phyloP scores from a whole-genome alignment of 2,329 filamentous ascomycete species.

The Fusarium begoniae region DNA sequence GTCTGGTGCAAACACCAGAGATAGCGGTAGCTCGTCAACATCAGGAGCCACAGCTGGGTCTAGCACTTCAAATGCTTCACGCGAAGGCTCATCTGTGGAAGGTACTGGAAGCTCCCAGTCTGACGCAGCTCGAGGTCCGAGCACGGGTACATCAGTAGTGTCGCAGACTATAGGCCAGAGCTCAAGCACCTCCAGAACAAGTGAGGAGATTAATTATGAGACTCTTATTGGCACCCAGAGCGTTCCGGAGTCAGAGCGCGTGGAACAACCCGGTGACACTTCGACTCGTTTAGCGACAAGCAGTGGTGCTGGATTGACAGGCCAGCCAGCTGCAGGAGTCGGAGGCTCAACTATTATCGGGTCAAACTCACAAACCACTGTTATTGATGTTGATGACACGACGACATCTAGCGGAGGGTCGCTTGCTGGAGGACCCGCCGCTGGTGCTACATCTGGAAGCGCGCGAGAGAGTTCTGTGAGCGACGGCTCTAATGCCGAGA shows the following conservation, averaged over 20 bases:
- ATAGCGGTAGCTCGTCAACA: too few relatives aligned
- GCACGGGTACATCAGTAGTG: fast-evolving
- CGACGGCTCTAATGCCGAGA: neutral
- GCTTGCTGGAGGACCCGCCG: neutral
- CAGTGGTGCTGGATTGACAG: neutral
- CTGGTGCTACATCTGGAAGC: neutral
- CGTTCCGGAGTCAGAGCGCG: neutral
- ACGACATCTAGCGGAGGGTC: neutral
- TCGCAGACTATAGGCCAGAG: neutral
- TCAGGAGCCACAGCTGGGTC: too few relatives aligned
- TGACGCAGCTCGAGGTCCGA: neutral
- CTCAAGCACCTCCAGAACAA: neutral
- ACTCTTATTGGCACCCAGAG: conserved; percentile 4
- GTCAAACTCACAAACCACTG: neutral
- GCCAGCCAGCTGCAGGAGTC: neutral
- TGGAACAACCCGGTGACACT: neutral
- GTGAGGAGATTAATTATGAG: neutral
- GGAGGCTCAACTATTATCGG: neutral
- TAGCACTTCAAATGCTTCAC: neutral
- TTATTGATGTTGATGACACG: fast-evolving
- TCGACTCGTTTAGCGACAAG: neutral
- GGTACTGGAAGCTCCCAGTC: too few relatives aligned
- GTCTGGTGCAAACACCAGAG: too few relatives aligned
- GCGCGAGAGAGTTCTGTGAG: neutral
- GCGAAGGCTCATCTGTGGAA: neutral